Percentiles rank a stretch among this genome's conserved stretches.
Conservation (phyloP, 73 alveolate genomes). For the Breviolum minutum region DNA sequence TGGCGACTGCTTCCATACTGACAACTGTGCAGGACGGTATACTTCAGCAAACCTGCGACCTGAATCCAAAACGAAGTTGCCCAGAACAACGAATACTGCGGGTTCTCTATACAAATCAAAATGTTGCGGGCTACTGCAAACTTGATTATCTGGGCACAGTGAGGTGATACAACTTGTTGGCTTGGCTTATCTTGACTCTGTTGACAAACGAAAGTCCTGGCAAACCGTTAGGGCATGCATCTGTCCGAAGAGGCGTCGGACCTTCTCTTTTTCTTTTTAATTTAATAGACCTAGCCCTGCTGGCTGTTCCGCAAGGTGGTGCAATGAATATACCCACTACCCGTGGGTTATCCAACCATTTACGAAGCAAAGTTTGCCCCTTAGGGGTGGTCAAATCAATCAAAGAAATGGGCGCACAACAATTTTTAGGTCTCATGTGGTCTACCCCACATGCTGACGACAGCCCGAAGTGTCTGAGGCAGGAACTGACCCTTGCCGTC, state of each 20-base stretch:
- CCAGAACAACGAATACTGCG: not conserved
- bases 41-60: not conserved
- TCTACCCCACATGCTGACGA: not conserved
- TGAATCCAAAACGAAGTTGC: not conserved
- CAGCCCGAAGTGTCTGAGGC: no score
- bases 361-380: not conserved
- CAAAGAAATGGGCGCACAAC: not conserved
- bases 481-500: not conserved
- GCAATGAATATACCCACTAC: not conserved
- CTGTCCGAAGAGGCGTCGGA: no score
- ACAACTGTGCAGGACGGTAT: not conserved
- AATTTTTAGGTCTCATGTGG: not conserved
- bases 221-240: not conserved
- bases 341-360: not conserved
- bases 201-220: not conserved
- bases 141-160: not conserved
- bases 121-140: no score
- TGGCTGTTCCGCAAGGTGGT: not conserved
- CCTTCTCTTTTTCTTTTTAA: no score
- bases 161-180: not conserved
- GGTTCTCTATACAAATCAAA: not conserved
- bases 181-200: not conserved
- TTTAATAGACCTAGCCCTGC: not conserved
- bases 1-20: not conserved
- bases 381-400: not conserved